These are phyloP conservation scores for Euphrasia confusa DNA, from an alignment of 257 asterid genomes.

Conservation along the genomic window DNA sequence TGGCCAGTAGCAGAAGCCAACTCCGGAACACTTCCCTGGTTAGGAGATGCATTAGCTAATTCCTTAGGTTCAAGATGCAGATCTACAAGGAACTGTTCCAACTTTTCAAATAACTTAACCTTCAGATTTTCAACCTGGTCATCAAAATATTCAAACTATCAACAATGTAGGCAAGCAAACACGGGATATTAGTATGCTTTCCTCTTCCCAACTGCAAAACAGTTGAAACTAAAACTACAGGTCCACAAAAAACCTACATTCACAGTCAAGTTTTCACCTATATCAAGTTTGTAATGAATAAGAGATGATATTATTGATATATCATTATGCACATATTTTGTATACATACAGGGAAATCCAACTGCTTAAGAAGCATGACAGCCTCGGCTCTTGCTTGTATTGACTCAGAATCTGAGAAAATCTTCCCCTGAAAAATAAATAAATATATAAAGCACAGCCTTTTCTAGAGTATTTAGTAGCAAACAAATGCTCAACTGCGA, in stretches of 20 bases:
- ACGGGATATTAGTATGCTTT: constrained; percentile 14
- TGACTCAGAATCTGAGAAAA: constrained; percentile 95
- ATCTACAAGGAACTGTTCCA: constrained; percentile 88
- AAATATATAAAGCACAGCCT: constrained; percentile 2
- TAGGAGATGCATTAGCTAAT: constrained; percentile 38
- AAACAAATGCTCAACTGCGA: constrained; percentile 5
- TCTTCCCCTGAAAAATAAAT: constrained; percentile 67
- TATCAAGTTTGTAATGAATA: constrained; percentile 5
- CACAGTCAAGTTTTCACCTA: constrained; percentile 5
- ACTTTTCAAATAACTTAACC: constrained; percentile 81
- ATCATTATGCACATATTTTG: constrained; percentile 22
- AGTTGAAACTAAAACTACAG: not conserved
- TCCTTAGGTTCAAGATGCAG: constrained; percentile 71
- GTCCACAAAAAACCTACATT: constrained; percentile 1
- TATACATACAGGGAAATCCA: constrained; percentile 81
- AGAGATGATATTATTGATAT: constrained; percentile 6
- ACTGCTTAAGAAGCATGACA: constrained; percentile 94
- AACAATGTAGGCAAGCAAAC: constrained; percentile 15
- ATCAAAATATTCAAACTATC: constrained; percentile 27
- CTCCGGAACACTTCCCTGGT: constrained; percentile 40
- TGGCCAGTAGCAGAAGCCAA: constrained; percentile 49
- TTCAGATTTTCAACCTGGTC: constrained; percentile 85
- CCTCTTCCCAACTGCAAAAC: constrained; percentile 14
- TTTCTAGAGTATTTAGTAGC: not conserved
- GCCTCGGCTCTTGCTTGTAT: constrained; percentile 99